These are phyloP conservation scores for Prunus fruticosa DNA, from an alignment of 306 rosid species.

Conservation along the genomic window DNA sequence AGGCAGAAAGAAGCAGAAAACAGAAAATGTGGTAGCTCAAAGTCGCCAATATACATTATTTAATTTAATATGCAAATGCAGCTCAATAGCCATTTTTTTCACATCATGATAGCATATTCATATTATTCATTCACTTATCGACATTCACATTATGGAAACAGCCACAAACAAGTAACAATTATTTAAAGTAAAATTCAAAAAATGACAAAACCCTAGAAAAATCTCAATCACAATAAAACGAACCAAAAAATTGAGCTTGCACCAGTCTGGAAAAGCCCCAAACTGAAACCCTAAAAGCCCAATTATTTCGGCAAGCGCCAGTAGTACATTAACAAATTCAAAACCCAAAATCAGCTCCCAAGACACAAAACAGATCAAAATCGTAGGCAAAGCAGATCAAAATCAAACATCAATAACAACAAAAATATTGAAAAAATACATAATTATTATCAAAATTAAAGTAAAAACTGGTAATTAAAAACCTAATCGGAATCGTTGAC, in stretches of 20 bases:
- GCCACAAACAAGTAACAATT: background rate
- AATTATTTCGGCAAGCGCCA: background rate
- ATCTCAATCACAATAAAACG: conserved; percentile 1
- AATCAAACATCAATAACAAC: conserved; percentile 18
- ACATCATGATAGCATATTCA: background rate
- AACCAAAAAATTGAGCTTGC: background rate
- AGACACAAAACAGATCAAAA: conserved; percentile 1
- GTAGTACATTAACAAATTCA: background rate
- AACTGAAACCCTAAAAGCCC: conserved; percentile 19
- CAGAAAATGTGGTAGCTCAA: background rate
- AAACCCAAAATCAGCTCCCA: background rate
- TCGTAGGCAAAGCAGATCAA: conserved; percentile 28
- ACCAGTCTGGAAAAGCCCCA: background rate
- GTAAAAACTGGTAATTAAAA: conserved; percentile 19
- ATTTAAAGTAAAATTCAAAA: background rate
- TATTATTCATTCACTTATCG: background rate
- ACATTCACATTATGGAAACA: conserved; percentile 2
- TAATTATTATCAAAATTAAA: background rate
- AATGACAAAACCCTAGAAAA: conserved; percentile 15
- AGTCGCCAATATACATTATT: background rate
- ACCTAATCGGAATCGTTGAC: conserved; percentile 31
- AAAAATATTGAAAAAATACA: background rate
- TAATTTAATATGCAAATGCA: background rate
- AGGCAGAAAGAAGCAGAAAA: background rate
- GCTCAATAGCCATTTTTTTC: background rate